phyloP scores from a whole-genome alignment of 768 basidiomycete genomes.

The Lepiota brunneoincarnata region DNA sequence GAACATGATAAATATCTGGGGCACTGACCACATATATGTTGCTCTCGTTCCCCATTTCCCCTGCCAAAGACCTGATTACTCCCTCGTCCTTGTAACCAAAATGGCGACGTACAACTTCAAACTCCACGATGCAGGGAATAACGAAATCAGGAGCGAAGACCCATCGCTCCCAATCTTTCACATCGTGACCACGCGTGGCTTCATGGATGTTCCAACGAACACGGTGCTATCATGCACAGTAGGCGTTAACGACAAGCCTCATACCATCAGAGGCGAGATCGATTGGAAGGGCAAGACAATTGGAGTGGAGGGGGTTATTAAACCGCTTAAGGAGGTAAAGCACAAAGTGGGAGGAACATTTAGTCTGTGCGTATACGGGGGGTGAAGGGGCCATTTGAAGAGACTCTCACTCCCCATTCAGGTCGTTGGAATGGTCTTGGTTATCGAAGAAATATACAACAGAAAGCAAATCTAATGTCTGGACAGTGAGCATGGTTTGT shows the following conservation, averaged over 20 bases:
- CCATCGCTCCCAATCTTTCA: constrained; percentile 10
- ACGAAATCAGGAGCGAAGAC: not conserved
- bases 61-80: no score
- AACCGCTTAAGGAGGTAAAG: constrained; percentile 10
- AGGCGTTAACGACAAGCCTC: not conserved
- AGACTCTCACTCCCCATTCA: not conserved
- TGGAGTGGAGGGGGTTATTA: constrained; percentile 5
- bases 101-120: constrained; percentile 2
- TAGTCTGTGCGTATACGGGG: constrained; percentile 10
- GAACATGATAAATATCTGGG: no score
- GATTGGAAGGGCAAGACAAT: constrained; percentile 17
- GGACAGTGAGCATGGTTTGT: constrained; percentile 14
- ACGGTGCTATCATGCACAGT: constrained; percentile 2
- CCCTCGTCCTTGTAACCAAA: not conserved
- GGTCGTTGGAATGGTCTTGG: constrained; percentile 18
- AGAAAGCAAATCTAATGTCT: constrained; percentile 7
- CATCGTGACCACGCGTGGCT: constrained; percentile 6
- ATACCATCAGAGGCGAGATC: constrained; percentile 6
- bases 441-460: constrained; percentile 12
- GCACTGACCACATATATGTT: no score
- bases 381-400: not conserved
- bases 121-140: constrained; percentile 14
- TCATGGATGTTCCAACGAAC: not conserved
- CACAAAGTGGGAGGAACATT: constrained; percentile 13
- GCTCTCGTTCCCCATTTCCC: no score